Evolutionary conservation across 495 filamentous ascomycete genomes (phyloP), one percentile per base, ranked within the genome.

Genomic region (Penicillium antarcticum): DNA sequence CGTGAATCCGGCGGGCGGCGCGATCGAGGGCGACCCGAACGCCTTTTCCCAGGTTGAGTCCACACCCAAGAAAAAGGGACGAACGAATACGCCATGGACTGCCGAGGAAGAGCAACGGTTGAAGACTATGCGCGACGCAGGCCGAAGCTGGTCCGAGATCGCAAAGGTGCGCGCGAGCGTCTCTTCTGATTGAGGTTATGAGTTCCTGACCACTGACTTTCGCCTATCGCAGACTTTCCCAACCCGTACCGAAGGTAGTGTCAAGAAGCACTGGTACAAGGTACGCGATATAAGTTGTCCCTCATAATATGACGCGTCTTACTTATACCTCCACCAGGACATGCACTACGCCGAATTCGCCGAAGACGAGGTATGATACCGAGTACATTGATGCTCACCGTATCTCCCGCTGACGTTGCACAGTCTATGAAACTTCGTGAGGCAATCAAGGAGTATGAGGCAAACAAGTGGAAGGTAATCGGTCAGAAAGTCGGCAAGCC

Each of bases 261-360:
- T 98, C 10, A 98, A 98, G 79, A 98, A 98, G 74, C 94, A 98
- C 69, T 98, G 94, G 94, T 98, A 98, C 68, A 98, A 98, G 81
- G 91, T 92, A 77, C 45, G 44, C 31, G 44, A 44, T 36, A 44
- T 55, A 42, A 42, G 58, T 50, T n/a, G 8, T 50, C 37, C 51
- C 21, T 5, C 35, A 16, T 45, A 29, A 34, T 29, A 38, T 43
- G 29, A 42, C 42, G 11, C 4, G 34, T 45, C 17, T 51, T 59
- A 45, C 63, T 75, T 41, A 79, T 48, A 51, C 19, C 39, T 18
- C 43, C 38, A 43, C 33, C 57, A 85, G 91, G 94, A 97, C 62
- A 98, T 98, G 94, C 94, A 98, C 63, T 97, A 98, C 69, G 94
- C 94, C 46, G 94, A 98, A 65, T 98, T 98, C 63, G 94, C 88